phyloP scores from a whole-genome alignment of 2,329 filamentous ascomycete genomes.

The Harringtonia aguacate region DNA sequence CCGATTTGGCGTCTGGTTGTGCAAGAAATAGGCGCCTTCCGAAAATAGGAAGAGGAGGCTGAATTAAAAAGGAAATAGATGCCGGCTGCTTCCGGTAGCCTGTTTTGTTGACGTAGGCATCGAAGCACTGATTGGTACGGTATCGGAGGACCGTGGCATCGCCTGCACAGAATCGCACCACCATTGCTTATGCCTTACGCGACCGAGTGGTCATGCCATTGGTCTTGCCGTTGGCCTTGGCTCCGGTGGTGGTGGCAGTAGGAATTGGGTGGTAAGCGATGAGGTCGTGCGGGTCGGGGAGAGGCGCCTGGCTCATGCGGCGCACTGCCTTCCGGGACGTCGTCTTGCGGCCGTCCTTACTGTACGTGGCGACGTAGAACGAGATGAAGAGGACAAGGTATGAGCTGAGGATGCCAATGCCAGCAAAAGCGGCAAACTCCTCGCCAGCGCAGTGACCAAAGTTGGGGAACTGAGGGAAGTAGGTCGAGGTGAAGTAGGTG shows the following conservation, averaged over 20 bases:
- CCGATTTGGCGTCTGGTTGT: too few species aligned
- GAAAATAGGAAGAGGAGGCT: too few species aligned
- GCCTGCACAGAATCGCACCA: neutral
- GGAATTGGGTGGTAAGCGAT: slow-evolving; percentile 42
- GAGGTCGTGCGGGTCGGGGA: slow-evolving; percentile 74
- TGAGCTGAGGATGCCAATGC: slow-evolving; percentile 83
- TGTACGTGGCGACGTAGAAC: slow-evolving; percentile 97
- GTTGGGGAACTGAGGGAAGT: slow-evolving; percentile 79
- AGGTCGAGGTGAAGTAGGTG: slow-evolving; percentile 91
- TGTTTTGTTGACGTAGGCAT: too few species aligned
- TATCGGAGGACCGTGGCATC: too few species aligned
- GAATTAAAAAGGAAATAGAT: too few species aligned
- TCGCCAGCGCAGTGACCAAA: slow-evolving; percentile 82
- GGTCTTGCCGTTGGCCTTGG: slow-evolving; percentile 41
- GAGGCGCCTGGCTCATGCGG: slow-evolving; percentile 52
- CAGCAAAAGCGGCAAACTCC: slow-evolving; percentile 90
- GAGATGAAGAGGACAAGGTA: slow-evolving; percentile 98
- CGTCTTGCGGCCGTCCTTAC: slow-evolving; percentile 68
- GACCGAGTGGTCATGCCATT: slow-evolving; percentile 46
- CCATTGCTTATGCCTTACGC: slow-evolving; percentile 50
- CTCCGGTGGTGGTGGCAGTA: slow-evolving; percentile 40
- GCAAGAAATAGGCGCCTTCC: too few species aligned
- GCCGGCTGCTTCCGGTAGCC: too few species aligned
- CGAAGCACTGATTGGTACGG: too few species aligned
- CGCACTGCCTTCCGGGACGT: slow-evolving; percentile 71